Base-by-base conservation (phyloP, 1,284 basidiomycete genomes). In the Phlebopus sp. region DNA sequence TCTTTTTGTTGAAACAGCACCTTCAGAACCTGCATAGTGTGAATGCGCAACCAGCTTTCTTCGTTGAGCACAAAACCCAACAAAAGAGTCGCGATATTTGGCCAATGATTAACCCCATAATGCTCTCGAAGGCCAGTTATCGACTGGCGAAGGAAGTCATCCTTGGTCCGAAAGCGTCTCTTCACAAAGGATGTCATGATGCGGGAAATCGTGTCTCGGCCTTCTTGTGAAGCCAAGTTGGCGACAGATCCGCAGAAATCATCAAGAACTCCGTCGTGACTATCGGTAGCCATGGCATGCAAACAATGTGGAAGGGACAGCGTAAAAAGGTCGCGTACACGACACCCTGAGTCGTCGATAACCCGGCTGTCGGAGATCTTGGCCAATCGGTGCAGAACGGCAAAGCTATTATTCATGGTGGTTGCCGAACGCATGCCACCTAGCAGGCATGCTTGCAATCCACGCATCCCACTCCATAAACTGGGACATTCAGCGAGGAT, bases 71-170 rank as follows among this genome's bases (percentile, higher is more conserved):
- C 84, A 10, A 96, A 76, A 3, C 92, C 86, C 17, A 97, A 77
- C 11, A 97, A 78, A 8, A 94, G 73, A 0, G 90, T 90, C 40
- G 90, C 83, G 31, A 94, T 78, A 38, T 90, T 82, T 29, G 76
- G 82, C 86, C 78, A 93, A 64, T 75, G 77, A 58, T 79, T 82
- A 42, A 64, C 60, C 18, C 80, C 81, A 70, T 88, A 94, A 60
- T 92, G 82, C 59, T 95, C 91, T 25, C 91, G 82, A 36, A 97
- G 76, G 55, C 89, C 86, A 2, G 82, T 76, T 15, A 92, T 85
- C 0, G 92, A 93, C 63, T 97, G 93, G 2, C 92, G 84, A 49
- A 96, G 78, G 67, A 97, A 93, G 66, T 97, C 94, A 48, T 97
- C 95, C 63, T 89, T 89, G 2, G 92, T 92, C 37, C 94, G 78